A percentile compares a stretch with the other conserved stretches of the same genome.
phyloP scores from a whole-genome alignment of 495 filamentous ascomycete species.

The Penicillium lagena region DNA sequence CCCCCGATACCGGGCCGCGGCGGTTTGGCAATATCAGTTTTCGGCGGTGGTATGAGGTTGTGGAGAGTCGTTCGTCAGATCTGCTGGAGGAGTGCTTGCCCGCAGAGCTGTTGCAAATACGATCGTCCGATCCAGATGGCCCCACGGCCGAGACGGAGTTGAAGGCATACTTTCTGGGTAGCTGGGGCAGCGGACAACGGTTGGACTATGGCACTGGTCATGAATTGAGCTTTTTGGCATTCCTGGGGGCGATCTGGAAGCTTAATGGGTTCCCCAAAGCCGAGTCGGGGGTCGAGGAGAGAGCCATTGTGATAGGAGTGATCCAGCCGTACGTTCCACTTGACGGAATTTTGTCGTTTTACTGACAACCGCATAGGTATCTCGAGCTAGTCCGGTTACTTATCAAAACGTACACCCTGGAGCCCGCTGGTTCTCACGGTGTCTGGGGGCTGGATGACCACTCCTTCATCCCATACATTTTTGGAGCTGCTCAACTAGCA shows the following conservation, averaged over 20 bases:
- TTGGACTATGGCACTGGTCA: constrained; percentile 96
- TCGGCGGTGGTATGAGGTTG: constrained; percentile 67
- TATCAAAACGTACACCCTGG: constrained; percentile 88
- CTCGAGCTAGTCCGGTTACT: constrained; percentile 72
- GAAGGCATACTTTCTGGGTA: constrained; percentile 71
- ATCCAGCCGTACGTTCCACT: constrained; percentile 63
- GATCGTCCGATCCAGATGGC: constrained; percentile 14
- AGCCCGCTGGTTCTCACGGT: constrained; percentile 91
- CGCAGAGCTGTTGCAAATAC: constrained; percentile 35
- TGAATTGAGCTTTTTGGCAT: constrained; percentile 90
- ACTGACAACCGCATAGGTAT: constrained; percentile 50
- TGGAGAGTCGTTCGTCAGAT: constrained; percentile 49
- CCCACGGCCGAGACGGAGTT: constrained; percentile 58
- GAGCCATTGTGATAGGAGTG: constrained; percentile 72
- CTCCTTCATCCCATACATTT: constrained; percentile 93
- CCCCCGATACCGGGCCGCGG: constrained; percentile 76
- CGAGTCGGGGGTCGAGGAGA: constrained; percentile 52
- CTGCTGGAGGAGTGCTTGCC: constrained; percentile 62
- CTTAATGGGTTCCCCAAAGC: constrained; percentile 62
- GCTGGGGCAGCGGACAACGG: constrained; percentile 81
- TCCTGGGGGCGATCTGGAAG: constrained; percentile 86
- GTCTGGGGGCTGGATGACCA: constrained; percentile 99
- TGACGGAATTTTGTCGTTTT: not conserved
- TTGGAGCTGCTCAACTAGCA: constrained; percentile 81
- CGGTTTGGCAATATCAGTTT: constrained; percentile 91